Base-by-base conservation (phyloP, 2,329 filamentous ascomycete genomes). In the Septoria linicola region DNA sequence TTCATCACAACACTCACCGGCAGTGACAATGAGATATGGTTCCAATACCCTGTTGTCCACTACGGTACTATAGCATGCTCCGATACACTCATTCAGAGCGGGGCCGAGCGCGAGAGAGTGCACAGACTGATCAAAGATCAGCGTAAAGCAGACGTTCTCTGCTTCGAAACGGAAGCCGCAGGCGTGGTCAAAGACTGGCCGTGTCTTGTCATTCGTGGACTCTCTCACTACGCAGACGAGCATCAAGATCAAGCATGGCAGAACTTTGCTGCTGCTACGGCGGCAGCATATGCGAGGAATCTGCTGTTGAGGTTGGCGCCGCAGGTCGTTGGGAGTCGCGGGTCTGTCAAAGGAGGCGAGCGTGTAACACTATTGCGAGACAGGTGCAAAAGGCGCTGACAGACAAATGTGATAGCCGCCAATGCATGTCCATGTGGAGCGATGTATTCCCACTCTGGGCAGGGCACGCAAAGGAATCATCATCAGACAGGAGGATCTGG, bases 61-160 rank as follows among this genome's bases (percentile, higher is more conserved):
- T 59, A 75, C 23, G 73, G 73, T 0, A 45, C 54, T 0, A 65
- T 76, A 2, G 73, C 64, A 3, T 74, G 71, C 1, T 71, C 66
- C 11, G 67, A 76, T 41, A 63, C 51, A 0, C 68, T 75, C 0
- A 68, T 76, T 51, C 73, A 71, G 36, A 68, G 68, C 10, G 69
- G 11, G 1, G n/a, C n/a, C 0, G 31, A 30, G 4, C 34, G 59
- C 35, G 32, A 35, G 5, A 4, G 13, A n/a, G 32, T n/a, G 6
- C 13, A 35, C 13, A 10, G 10, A 5, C 23, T 5, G 5, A 27
- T 27, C 23, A 27, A 27, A 27, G 16, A 4, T 35, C 32, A 35
- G 13, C 32, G 32, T 6, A 6, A 35, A 5, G 32, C 32, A 4
- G 11, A 19, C 0, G 59, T 74, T 51, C 16, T 60, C 1, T 62